These are phyloP conservation scores for Nothomitra cinnamomea DNA, from an alignment of 2,329 filamentous ascomycete species.

Conservation along the genomic window DNA sequence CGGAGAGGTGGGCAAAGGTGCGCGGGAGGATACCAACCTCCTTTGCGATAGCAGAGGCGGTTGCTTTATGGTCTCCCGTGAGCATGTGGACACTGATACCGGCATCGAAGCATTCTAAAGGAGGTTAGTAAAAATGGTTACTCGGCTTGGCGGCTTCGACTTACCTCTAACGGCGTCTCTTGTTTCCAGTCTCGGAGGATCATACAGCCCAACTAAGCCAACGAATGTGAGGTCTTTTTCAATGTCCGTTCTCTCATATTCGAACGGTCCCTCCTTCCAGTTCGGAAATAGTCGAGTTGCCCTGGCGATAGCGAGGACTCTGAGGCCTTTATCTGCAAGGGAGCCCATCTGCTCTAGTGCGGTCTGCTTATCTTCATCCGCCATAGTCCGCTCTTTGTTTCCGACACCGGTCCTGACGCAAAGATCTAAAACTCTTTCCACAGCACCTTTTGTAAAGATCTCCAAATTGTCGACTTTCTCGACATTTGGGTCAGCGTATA, in stretches of 20 bases:
- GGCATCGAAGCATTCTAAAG: conserved; percentile 23
- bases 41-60: conserved; percentile 61
- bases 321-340: conserved; percentile 46
- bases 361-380: conserved; percentile 21
- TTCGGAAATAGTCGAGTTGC: conserved; percentile 13
- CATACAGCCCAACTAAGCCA: conserved; percentile 74
- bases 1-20: conserved; percentile 41
- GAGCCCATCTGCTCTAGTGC: conserved; percentile 38
- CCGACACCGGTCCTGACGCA: conserved; percentile 36
- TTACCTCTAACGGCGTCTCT: conserved; percentile 44
- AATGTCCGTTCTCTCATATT: conserved; percentile 40
- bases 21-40: conserved; percentile 62
- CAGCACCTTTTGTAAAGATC: conserved; percentile 49
- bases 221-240: conserved; percentile 55
- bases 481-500: conserved; percentile 37
- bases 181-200: conserved; percentile 69
- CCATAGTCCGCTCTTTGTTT: conserved; percentile 14
- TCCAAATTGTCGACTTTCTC: conserved; percentile 25
- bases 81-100: conserved; percentile 73
- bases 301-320: conserved; percentile 49
- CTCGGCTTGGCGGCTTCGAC: not conserved
- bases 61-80: conserved; percentile 66
- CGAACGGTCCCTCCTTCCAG: not conserved
- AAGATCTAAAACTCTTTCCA: conserved; percentile 48
- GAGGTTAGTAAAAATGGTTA: not conserved